phyloP scores from a whole-genome alignment of 176 grass and related monocot genomes.

The Carex myosuroides region DNA sequence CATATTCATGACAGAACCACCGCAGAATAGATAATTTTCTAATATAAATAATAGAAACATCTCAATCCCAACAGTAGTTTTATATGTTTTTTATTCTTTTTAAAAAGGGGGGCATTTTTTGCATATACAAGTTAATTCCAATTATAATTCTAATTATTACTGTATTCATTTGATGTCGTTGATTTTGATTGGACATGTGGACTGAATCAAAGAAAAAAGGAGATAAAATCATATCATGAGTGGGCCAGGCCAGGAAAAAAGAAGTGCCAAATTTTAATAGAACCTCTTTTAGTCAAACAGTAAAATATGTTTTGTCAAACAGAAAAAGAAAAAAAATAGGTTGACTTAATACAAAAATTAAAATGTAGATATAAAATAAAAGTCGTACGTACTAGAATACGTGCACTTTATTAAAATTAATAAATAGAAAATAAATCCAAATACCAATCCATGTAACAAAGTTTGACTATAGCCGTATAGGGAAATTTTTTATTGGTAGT shows the following conservation, averaged over 20 bases:
- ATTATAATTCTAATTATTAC: neutral
- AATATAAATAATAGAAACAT: neutral
- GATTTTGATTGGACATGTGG: neutral
- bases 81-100: neutral
- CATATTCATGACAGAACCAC: neutral
- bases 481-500: no score
- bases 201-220: neutral
- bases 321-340: neutral
- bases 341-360: neutral
- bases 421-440: neutral
- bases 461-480: neutral
- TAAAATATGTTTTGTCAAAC: conserved; percentile 5
- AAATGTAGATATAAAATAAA: neutral
- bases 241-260: neutral
- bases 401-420: neutral
- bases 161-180: neutral
- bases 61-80: neutral
- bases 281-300: neutral
- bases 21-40: neutral
- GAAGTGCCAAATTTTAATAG: conserved; percentile 2
- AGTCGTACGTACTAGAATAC: neutral
- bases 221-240: neutral
- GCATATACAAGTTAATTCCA: neutral
- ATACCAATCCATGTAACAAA: neutral
- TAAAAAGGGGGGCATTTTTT: neutral